Evolutionary conservation across 371 early-diverging fungal species (phyloP).

Genomic region (Mucor irregularis): DNA sequence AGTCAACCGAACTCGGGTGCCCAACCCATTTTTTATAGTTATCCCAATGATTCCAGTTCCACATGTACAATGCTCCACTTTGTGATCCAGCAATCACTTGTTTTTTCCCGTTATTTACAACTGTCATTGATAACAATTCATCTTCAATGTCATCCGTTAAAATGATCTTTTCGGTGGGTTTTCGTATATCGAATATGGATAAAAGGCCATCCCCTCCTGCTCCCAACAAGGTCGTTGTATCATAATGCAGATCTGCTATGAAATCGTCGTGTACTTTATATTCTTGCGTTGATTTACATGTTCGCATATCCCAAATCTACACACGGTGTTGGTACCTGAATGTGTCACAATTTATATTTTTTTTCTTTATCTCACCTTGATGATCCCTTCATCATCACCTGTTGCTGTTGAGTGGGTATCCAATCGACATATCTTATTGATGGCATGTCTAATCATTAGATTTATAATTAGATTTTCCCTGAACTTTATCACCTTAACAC

Average conservation of each 20-base stretch:
- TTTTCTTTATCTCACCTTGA: constrained; percentile 56
- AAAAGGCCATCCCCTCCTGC: constrained; percentile 86
- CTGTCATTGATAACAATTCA: constrained; percentile 77
- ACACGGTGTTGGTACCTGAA: background rate
- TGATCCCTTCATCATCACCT: constrained; percentile 84
- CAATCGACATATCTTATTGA: constrained; percentile 72
- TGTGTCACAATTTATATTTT: background rate
- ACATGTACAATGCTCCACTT: constrained; percentile 75
- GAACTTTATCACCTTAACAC: background rate
- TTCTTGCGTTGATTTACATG: constrained; percentile 59
- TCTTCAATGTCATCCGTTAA: constrained; percentile 86
- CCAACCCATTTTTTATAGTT: constrained; percentile 70
- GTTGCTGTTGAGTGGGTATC: constrained; percentile 72
- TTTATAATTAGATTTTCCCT: too few relatives aligned
- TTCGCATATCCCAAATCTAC: constrained; percentile 76
- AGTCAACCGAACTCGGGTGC: constrained; percentile 86
- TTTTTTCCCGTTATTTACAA: constrained; percentile 75
- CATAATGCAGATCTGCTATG: constrained; percentile 78
- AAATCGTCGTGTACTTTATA: constrained; percentile 84
- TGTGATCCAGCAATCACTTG: constrained; percentile 85
- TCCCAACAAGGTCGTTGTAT: constrained; percentile 68
- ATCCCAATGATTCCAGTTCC: constrained; percentile 80
- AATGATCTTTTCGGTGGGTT: constrained; percentile 58
- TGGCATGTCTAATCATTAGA: constrained; percentile 70
- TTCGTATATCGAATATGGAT: constrained; percentile 83